phyloP scores from a whole-genome alignment of 305 asterid genomes.

The Solanum hybrid region DNA sequence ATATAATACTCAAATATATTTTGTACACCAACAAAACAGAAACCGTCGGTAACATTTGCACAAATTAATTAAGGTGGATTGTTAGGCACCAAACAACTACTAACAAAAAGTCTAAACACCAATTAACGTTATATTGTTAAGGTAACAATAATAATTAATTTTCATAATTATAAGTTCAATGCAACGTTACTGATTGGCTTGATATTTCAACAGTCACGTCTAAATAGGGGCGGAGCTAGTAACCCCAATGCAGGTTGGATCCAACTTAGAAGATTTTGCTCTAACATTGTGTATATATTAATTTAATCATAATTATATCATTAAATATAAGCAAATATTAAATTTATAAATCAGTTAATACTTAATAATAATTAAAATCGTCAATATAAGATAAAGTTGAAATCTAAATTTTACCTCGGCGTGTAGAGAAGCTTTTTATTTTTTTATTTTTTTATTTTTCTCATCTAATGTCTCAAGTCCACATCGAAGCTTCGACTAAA shows the following conservation, averaged over 20 bases:
- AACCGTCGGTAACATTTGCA: neutral
- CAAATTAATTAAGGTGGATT: neutral
- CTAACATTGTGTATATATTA: too few relatives aligned
- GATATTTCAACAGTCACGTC: neutral
- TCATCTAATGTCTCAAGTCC: too few relatives aligned
- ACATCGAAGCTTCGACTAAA: too few relatives aligned
- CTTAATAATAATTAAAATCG: too few relatives aligned
- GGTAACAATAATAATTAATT: neutral
- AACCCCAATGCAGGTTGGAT: neutral
- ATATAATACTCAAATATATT: neutral
- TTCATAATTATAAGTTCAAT: neutral
- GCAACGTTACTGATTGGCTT: neutral
- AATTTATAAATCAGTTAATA: too few relatives aligned
- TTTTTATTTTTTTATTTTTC: too few relatives aligned
- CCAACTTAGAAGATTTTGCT: too few relatives aligned
- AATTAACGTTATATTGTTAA: neutral
- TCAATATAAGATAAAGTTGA: too few relatives aligned
- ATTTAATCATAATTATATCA: too few relatives aligned
- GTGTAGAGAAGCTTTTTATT: too few relatives aligned
- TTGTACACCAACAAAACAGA: neutral
- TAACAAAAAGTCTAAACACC: neutral
- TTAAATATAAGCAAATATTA: too few relatives aligned
- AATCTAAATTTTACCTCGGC: too few relatives aligned
- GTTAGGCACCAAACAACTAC: constrained; percentile 1
- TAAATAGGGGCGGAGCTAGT: neutral